Evolutionary conservation across 2,329 filamentous ascomycete species (phyloP).

Genomic region (Fusarium lyarnte): DNA sequence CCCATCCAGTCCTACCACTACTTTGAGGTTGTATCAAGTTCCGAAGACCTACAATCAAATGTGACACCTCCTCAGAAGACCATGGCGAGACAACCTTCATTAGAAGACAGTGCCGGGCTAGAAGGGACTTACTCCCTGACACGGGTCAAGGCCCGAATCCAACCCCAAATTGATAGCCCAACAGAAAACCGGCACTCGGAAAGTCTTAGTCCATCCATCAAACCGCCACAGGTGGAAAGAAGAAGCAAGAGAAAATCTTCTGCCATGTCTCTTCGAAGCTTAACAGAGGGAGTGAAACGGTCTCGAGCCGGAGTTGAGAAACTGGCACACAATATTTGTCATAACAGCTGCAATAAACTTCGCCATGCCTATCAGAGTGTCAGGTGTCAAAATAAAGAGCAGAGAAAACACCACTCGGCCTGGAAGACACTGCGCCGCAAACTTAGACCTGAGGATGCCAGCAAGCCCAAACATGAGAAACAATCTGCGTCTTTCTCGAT

Average conservation of each 20-base stretch:
- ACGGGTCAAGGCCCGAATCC: constrained; percentile 19
- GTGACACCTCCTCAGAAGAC: constrained; percentile 13
- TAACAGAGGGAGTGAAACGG: constrained; percentile 37
- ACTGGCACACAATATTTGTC: constrained; percentile 44
- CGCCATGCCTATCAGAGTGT: constrained; percentile 41
- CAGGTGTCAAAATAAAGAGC: constrained; percentile 40
- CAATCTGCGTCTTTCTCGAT: constrained; percentile 40
- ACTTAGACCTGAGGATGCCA: constrained; percentile 35
- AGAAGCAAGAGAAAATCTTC: constrained; percentile 32
- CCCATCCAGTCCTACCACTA: constrained; percentile 37
- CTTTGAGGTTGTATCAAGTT: constrained; percentile 43
- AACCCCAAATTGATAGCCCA: constrained; percentile 40
- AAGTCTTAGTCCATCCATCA: constrained; percentile 26
- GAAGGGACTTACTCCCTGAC: neutral
- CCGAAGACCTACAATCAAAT: constrained; percentile 37
- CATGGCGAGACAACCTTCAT: neutral
- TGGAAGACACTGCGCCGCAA: constrained; percentile 45
- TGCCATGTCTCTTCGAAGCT: constrained; percentile 21
- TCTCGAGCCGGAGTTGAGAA: constrained; percentile 37
- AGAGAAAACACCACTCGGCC: constrained; percentile 41
- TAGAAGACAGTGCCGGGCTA: neutral
- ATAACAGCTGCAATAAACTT: constrained; percentile 40
- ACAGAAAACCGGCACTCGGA: constrained; percentile 24
- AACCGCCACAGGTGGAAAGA: constrained; percentile 9
- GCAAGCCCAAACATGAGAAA: constrained; percentile 40